phyloP scores from a whole-genome alignment of 2,329 filamentous ascomycete genomes.

The Sporothrix pseudoabietina region DNA sequence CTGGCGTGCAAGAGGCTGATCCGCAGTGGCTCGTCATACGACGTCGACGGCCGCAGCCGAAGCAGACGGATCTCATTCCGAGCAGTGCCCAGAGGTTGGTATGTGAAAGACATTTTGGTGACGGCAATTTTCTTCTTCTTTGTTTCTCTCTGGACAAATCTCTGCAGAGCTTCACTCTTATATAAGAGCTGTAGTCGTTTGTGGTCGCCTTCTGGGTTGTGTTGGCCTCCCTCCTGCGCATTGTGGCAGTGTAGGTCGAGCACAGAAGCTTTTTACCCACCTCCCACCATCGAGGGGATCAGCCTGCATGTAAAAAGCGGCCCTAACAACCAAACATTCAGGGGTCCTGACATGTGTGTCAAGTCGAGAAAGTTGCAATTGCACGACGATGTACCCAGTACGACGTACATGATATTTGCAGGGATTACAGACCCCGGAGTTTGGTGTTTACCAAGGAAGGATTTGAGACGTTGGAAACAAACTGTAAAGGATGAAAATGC shows the following conservation, averaged over 20 bases:
- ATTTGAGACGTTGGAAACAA: not conserved
- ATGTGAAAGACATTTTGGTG: slow-evolving; percentile 6
- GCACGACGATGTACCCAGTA: not conserved
- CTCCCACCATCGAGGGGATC: not conserved
- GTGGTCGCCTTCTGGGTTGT: not conserved
- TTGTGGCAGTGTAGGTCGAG: slow-evolving; percentile 19
- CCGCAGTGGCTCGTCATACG: slow-evolving; percentile 20
- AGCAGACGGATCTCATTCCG: slow-evolving; percentile 32
- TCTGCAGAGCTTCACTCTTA: no score
- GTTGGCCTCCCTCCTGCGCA: not conserved
- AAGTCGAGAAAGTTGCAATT: no score
- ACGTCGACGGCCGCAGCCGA: slow-evolving; percentile 26
- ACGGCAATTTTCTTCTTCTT: not conserved
- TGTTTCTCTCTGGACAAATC: not conserved
- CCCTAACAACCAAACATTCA: not conserved
- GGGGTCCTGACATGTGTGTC: not conserved
- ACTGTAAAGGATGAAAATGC: not conserved
- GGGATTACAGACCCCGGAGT: not conserved
- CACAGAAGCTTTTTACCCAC: not conserved
- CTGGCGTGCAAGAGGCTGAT: slow-evolving; percentile 20
- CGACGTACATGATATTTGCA: not conserved
- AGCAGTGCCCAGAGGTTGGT: slow-evolving; percentile 11
- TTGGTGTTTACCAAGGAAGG: not conserved
- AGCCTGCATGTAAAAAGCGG: slow-evolving; percentile 20
- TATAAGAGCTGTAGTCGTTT: not conserved